Evolutionary conservation across 2,329 filamentous ascomycete genomes (phyloP).

Genomic region (Penicillium griseofulvum): DNA sequence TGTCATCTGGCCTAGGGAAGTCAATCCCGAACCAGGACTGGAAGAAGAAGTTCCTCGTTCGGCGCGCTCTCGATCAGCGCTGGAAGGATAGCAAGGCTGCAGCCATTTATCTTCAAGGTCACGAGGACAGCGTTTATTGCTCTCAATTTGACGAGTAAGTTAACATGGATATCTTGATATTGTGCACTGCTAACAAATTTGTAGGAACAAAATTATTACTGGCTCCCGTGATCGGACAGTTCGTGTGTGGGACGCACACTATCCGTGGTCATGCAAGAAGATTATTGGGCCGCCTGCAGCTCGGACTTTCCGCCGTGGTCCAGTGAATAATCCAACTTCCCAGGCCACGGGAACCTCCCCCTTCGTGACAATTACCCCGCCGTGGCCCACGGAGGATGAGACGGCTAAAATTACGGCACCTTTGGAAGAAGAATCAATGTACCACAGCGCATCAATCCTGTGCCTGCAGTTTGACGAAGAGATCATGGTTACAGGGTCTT

Average conservation of each 20-base stretch:
- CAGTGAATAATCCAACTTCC: slow-evolving; percentile 50
- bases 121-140: slow-evolving; percentile 95
- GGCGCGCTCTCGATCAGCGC: slow-evolving; percentile 69
- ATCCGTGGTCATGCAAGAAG: slow-evolving; percentile 72
- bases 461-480: slow-evolving; percentile 92
- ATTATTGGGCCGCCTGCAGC: slow-evolving; percentile 76
- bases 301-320: slow-evolving; percentile 26
- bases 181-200: slow-evolving; percentile 34
- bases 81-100: slow-evolving; percentile 79
- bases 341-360: slow-evolving; percentile 42
- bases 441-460: slow-evolving; percentile 89
- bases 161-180: background rate
- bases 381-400: slow-evolving; percentile 53
- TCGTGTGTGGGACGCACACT: slow-evolving; percentile 92
- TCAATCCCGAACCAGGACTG: slow-evolving; percentile 67
- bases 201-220: slow-evolving; percentile 87
- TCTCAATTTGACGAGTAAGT: slow-evolving; percentile 93
- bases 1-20: slow-evolving; percentile 55
- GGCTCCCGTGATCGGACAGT: slow-evolving; percentile 95
- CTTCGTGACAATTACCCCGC: slow-evolving; percentile 50
- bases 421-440: slow-evolving; percentile 45
- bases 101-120: slow-evolving; percentile 86
- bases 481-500: slow-evolving; percentile 93
- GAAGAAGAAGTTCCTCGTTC: slow-evolving; percentile 79
- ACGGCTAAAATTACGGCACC: slow-evolving; percentile 39